Evolutionary conservation across 169 alveolate species (phyloP).

Genomic region (Cryptosporidium sp.): DNA sequence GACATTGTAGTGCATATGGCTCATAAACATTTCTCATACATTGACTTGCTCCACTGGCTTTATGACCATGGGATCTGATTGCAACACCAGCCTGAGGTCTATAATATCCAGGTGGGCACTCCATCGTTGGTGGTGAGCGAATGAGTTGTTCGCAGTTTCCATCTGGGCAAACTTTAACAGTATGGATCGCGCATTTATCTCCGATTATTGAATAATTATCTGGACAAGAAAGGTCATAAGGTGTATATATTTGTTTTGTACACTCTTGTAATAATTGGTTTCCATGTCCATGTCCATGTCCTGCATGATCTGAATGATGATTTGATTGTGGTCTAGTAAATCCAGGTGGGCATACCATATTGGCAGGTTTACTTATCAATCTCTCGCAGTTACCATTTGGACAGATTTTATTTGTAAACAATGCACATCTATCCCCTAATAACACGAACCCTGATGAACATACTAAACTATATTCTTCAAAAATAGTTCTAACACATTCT

Average conservation of each 20-base stretch:
- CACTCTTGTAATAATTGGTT: slow-evolving; percentile 23
- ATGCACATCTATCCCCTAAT: slow-evolving; percentile 71
- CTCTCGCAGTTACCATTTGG: slow-evolving; percentile 75
- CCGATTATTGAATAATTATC: slow-evolving; percentile 64
- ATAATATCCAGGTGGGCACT: slow-evolving; percentile 76
- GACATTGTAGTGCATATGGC: slow-evolving; percentile 73
- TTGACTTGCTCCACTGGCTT: slow-evolving; percentile 73
- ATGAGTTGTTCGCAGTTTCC: slow-evolving; percentile 70
- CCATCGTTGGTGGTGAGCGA: slow-evolving; percentile 75
- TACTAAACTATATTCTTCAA: slow-evolving; percentile 64
- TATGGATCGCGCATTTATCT: slow-evolving; percentile 71
- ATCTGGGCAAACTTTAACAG: slow-evolving; percentile 71
- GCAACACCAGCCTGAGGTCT: slow-evolving; percentile 75
- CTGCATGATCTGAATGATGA: slow-evolving; percentile 19
- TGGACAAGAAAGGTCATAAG: slow-evolving; percentile 76
- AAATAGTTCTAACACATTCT: slow-evolving; percentile 67
- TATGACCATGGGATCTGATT: slow-evolving; percentile 73
- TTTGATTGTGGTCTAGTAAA: slow-evolving; percentile 52
- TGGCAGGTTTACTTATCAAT: slow-evolving; percentile 62
- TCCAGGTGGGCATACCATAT: slow-evolving; percentile 75
- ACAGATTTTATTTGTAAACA: slow-evolving; percentile 65
- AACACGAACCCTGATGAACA: slow-evolving; percentile 68
- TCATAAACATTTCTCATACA: slow-evolving; percentile 72
- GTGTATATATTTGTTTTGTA: slow-evolving; percentile 67
- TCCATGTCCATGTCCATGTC: slow-evolving; percentile 49